Evolutionary conservation across 1,139 yeast genomes (phyloP).

Genomic region (Nadsonia commutata): DNA sequence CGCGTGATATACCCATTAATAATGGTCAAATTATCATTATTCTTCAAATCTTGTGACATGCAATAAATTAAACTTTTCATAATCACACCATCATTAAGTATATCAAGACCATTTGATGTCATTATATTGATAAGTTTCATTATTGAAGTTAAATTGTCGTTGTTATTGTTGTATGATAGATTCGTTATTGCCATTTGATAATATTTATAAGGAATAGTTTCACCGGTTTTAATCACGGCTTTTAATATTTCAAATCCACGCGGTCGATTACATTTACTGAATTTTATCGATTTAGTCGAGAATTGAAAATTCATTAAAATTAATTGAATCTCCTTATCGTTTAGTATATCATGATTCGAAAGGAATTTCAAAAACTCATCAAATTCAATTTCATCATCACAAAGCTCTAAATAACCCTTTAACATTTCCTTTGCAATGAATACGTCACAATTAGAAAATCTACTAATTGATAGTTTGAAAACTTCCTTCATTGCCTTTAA

Average conservation of each 20-base stretch:
- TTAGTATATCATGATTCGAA: neutral
- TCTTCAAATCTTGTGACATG: neutral
- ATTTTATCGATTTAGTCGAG: neutral
- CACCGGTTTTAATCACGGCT: neutral
- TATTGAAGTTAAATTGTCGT: neutral
- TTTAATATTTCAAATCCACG: neutral
- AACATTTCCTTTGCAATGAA: neutral
- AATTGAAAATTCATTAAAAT: neutral
- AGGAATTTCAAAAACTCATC: neutral
- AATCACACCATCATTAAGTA: neutral
- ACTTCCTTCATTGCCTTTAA: neutral
- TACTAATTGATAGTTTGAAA: neutral
- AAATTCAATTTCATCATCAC: neutral
- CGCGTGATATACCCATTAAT: neutral
- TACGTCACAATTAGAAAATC: neutral
- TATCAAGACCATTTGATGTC: neutral
- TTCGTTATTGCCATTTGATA: neutral
- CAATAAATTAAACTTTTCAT: neutral
- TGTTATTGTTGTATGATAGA: neutral
- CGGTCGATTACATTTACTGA: neutral
- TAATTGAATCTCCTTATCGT: neutral
- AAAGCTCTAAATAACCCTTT: neutral
- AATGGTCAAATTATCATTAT: neutral
- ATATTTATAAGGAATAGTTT: neutral
- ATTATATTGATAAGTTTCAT: neutral